Evolutionary conservation across 306 rosid species (phyloP).

Genomic region (Lathyrus oleraceus): DNA sequence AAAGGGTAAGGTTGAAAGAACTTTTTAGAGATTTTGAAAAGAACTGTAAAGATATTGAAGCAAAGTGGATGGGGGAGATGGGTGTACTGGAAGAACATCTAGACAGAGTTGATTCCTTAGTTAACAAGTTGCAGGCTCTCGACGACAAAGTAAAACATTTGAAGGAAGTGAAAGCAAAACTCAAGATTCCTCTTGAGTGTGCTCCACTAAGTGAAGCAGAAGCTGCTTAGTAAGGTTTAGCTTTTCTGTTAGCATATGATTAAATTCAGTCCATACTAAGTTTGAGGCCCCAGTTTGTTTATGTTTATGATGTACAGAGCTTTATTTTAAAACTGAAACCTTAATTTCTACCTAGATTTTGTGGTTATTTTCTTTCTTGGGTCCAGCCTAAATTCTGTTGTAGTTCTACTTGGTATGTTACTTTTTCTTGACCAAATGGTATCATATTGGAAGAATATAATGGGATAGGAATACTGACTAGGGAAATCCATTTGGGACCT

Average conservation of each 20-base stretch:
- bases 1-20: slow-evolving; percentile 43
- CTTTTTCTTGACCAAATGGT: slow-evolving; percentile 9
- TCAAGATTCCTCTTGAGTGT: slow-evolving; percentile 44
- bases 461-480: background rate
- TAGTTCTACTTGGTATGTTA: slow-evolving; percentile 16
- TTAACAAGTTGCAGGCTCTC: slow-evolving; percentile 45
- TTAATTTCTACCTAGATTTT: background rate
- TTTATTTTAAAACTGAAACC: slow-evolving; percentile 17
- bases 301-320: slow-evolving; percentile 35
- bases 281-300: slow-evolving; percentile 28
- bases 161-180: slow-evolving; percentile 46
- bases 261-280: slow-evolving; percentile 7
- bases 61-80: slow-evolving; percentile 27
- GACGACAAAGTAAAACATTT: slow-evolving; percentile 53
- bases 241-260: slow-evolving; percentile 1
- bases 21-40: slow-evolving; percentile 41
- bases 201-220: slow-evolving; percentile 42
- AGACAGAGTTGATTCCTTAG: slow-evolving; percentile 42
- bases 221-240: slow-evolving; percentile 42
- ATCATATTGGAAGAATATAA: background rate
- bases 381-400: slow-evolving; percentile 20
- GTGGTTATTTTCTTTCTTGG: slow-evolving; percentile 21
- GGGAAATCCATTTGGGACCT: background rate
- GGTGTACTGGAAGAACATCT: slow-evolving; percentile 43
- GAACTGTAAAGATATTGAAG: slow-evolving; percentile 56